These are phyloP conservation scores for Eucalyptus cloeziana DNA, from an alignment of 345 rosid genomes.

Conservation along the genomic window DNA sequence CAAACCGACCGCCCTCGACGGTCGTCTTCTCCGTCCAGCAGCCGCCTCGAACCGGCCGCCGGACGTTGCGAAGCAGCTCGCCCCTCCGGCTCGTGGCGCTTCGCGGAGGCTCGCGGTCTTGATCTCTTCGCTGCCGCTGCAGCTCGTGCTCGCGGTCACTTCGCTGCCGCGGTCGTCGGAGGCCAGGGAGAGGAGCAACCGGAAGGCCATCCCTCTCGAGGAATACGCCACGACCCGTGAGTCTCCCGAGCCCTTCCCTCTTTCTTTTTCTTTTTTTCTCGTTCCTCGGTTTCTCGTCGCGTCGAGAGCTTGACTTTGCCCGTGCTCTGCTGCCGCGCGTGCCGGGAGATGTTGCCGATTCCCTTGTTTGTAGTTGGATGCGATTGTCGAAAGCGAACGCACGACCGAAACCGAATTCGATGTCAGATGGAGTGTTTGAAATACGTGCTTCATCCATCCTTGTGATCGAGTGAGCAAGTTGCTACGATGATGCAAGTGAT, in stretches of 20 bases:
- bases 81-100: conserved; percentile 2
- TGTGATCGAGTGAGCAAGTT: not conserved
- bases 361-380: not conserved
- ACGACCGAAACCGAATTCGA: not conserved
- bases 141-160: conserved; percentile 8
- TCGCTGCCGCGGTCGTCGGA: conserved; percentile 35
- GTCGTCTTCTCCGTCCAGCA: not conserved
- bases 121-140: conserved; percentile 18
- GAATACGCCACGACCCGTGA: conserved; percentile 55
- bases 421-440: not conserved
- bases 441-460: not conserved
- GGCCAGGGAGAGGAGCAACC: conserved; percentile 80
- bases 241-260: not conserved
- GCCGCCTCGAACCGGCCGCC: not conserved
- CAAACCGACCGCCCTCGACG: not conserved
- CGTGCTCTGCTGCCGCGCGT: not conserved
- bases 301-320: not conserved
- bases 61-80: not conserved
- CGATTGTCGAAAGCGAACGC: not conserved
- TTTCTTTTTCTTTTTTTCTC: too few relatives aligned
- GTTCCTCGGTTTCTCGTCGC: not conserved
- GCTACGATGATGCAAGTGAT: too few relatives aligned
- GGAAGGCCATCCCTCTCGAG: conserved; percentile 55
- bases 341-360: not conserved
- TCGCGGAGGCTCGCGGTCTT: conserved; percentile 50